Base-by-base conservation (phyloP, 2,329 filamentous ascomycete species). In the Colletotrichum aenigma region DNA sequence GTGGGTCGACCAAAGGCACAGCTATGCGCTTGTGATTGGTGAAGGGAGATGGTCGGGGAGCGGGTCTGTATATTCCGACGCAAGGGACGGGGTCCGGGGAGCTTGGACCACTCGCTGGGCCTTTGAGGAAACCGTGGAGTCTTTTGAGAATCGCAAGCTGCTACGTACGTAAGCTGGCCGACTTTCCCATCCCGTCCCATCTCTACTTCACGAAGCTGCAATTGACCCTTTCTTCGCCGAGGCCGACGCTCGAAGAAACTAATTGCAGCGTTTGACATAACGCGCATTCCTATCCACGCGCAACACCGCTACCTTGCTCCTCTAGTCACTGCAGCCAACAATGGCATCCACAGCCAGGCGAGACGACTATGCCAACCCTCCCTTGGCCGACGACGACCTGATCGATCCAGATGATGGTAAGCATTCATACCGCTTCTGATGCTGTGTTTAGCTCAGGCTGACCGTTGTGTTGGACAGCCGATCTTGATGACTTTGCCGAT, bases 401-500 rank as follows among this genome's bases (percentile, higher is more conserved):
- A 95, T 96, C 85, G 94, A 96, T 80, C 93, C 93, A 5, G 94
- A 95, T 88, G 93, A 96, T 86, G 93, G 94, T 95, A 86, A 79
- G 86, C 75, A 36, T 55, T n/a, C 21, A 26, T 12, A 15, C 13
- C n/a, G 15, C n/a, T 12, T 48, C 18, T 32, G 6, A n/a, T 24
- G 43, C 12, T 24, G 24, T 38, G 18, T 8, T 26, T 32, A 30
- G 18, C 24, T 34, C 13, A 12, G 34, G 18, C 70, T 64, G 28
- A 71, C 30, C 15, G 8, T 43, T 10, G 7, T 7, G 62, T 30
- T 13, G 24, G 18, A 9, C 81, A 95, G 95, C 94, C 81, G 95
- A 96, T 80, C 93, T 98, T 81, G 94, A 97, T 85, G 96, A 98
- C 84, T 95, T 98, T 81, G 96, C 98, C 82, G 96, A 98, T 85